Evolutionary conservation across 441 rosid species (phyloP).

Genomic region (Monsonia emarginata): DNA sequence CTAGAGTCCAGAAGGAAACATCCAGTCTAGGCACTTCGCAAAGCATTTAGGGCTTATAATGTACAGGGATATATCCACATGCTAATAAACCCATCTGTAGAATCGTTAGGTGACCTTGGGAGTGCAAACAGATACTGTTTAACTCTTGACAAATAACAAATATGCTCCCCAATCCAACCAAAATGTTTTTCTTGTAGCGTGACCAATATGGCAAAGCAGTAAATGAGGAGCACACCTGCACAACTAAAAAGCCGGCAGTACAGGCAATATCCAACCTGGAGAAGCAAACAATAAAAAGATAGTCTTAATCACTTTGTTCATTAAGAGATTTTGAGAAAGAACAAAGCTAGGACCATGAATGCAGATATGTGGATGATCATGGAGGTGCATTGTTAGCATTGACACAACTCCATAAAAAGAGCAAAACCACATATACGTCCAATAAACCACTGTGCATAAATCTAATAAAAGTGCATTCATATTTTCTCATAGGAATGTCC

Average conservation of each 20-base stretch:
- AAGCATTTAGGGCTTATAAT: slow-evolving; percentile 3
- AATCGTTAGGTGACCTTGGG: neutral
- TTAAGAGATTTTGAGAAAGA: neutral
- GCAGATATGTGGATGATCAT: neutral
- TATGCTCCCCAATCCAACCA: slow-evolving; percentile 11
- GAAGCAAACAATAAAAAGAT: neutral
- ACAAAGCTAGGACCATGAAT: neutral
- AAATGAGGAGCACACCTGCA: slow-evolving; percentile 9
- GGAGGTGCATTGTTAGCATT: neutral
- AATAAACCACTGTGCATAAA: neutral
- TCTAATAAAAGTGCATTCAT: neutral
- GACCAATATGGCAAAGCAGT: neutral
- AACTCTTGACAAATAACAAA: neutral
- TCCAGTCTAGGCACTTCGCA: neutral
- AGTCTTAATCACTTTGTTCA: neutral
- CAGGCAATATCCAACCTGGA: slow-evolving; percentile 5
- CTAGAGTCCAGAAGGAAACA: slow-evolving; percentile 5
- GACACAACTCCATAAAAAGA: neutral
- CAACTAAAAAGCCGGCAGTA: slow-evolving; percentile 6
- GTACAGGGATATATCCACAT: neutral
- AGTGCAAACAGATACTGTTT: neutral
- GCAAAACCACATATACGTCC: neutral
- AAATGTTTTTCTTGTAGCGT: neutral
- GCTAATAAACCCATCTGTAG: neutral
- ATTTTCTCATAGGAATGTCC: neutral